These are phyloP conservation scores for Grigorovia transvaalensis DNA, from an alignment of 805 yeast genomes.

Conservation along the genomic window DNA sequence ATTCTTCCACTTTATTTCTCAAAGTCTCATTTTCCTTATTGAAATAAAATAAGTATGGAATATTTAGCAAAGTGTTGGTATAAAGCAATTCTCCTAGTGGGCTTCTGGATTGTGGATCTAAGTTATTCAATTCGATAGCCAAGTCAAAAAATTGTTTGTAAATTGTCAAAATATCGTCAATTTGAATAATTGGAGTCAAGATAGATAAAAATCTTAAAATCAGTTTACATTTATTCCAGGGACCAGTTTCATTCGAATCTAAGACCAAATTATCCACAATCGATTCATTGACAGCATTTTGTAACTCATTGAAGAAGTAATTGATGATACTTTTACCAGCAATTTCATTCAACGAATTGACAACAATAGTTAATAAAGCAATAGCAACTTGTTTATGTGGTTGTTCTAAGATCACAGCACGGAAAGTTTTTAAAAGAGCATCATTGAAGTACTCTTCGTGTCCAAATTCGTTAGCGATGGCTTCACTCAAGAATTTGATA, in stretches of 20 bases:
- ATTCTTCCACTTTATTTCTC: conserved; percentile 30
- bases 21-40: conserved; percentile 25
- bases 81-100: conserved; percentile 61
- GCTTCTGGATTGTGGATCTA: conserved; percentile 31
- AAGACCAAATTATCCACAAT: conserved; percentile 15
- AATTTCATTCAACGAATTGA: conserved; percentile 51
- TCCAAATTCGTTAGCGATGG: conserved; percentile 56
- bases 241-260: conserved; percentile 38
- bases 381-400: conserved; percentile 81
- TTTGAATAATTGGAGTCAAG: conserved; percentile 50
- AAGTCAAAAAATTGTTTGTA: conserved; percentile 43
- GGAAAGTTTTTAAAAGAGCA: conserved; percentile 51
- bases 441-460: conserved; percentile 48
- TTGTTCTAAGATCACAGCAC: conserved; percentile 70
- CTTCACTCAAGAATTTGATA: conserved; percentile 56
- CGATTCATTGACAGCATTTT: conserved; percentile 38
- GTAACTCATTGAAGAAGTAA: conserved; percentile 54
- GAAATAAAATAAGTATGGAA: conserved; percentile 54
- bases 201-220: conserved; percentile 60
- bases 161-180: conserved; percentile 38
- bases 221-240: conserved; percentile 63
- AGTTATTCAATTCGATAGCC: conserved; percentile 47
- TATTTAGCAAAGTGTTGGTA: conserved; percentile 47
- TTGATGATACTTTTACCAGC: conserved; percentile 65
- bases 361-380: conserved; percentile 53